Evolutionary conservation across 495 filamentous ascomycete genomes (phyloP), one percentile per base, ranked within the genome.

Genomic region (Barbatosphaeria neglecta): DNA sequence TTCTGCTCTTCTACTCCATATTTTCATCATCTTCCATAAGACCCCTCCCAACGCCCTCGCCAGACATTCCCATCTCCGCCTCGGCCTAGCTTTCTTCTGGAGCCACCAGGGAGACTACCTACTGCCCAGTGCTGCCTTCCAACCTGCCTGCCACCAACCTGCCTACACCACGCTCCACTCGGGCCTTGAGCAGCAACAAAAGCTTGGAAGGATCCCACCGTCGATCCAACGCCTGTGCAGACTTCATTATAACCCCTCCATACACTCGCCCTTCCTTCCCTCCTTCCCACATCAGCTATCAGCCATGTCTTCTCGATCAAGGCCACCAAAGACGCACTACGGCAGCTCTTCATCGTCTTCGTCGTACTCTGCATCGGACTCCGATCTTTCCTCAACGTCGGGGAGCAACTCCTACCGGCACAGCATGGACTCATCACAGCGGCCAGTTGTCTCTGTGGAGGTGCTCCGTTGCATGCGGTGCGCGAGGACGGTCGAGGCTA

Each of bases 401-500:
- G 44, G 48, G 15, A 48, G 52, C 23, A 44, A 54, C 6, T 46
- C 50, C 39, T 55, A 52, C 45, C 51, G 64, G 45, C 47, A 51
- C 56, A 62, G 65, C 49, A 73, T 72, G 65, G 68, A 73, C 43
- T 51, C 54, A 2, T 54, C 63, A n/a, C 65, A 61, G 37, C 52
- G 55, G 6, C 63, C 66, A 13, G 54, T 63, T 6, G 68, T 63
- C 17, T 66, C 73, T 37, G 73, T 78, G 9, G 66, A 72, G 58
- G 59, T 73, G 43, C 56, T 78, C 43, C 73, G 73, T 44, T 78
- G 75, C 59, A 61, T 76, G 43, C 66, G 75, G 43, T 78, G 75
- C 54, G 73, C 74, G 10, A 72, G 72, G 15, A 65, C 67, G 43
- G 73, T 73, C 37, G 75, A 78, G 59, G 64, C 69, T 17, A 72